These are phyloP conservation scores for Trypanosoma lewisi DNA, from an alignment of 208 protist species.

Conservation along the genomic window DNA sequence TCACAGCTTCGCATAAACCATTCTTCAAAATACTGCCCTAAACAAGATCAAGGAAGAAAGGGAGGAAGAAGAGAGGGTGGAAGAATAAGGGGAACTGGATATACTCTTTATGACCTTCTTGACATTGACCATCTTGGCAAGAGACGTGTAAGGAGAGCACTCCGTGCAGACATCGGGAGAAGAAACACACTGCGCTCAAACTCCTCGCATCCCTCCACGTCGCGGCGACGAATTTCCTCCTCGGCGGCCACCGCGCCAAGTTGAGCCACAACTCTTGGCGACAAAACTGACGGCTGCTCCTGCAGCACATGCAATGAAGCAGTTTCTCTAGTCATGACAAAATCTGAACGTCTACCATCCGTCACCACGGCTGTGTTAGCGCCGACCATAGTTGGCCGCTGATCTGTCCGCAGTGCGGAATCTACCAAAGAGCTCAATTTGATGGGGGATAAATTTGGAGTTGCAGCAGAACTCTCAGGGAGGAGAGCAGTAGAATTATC, in stretches of 20 bases:
- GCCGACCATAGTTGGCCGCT: not conserved
- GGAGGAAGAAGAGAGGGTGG: constrained; percentile 1
- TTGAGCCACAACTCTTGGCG: constrained; percentile 22
- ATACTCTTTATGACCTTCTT: not conserved
- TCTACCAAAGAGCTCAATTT: constrained; percentile 3
- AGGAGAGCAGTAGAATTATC: too few relatives aligned
- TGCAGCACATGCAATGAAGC: not conserved
- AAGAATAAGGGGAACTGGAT: constrained; percentile 2
- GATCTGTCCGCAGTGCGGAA: not conserved
- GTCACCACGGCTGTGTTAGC: not conserved
- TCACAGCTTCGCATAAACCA: not conserved
- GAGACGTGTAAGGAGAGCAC: constrained; percentile 31
- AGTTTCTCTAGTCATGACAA: not conserved
- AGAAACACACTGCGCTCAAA: constrained; percentile 30
- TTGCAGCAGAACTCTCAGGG: not conserved
- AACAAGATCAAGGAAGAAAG: constrained; percentile 8
- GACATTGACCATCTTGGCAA: not conserved
- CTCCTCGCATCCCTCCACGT: constrained; percentile 68
- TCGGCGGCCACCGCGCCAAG: constrained; percentile 48
- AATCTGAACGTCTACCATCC: not conserved
- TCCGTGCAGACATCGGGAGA: constrained; percentile 43
- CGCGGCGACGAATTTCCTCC: constrained; percentile 61
- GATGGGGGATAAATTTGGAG: constrained; percentile 17
- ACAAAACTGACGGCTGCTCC: not conserved
- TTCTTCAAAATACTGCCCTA: not conserved